Conservation (phyloP, 768 basidiomycete genomes). For the Lentinula detonsa region DNA sequence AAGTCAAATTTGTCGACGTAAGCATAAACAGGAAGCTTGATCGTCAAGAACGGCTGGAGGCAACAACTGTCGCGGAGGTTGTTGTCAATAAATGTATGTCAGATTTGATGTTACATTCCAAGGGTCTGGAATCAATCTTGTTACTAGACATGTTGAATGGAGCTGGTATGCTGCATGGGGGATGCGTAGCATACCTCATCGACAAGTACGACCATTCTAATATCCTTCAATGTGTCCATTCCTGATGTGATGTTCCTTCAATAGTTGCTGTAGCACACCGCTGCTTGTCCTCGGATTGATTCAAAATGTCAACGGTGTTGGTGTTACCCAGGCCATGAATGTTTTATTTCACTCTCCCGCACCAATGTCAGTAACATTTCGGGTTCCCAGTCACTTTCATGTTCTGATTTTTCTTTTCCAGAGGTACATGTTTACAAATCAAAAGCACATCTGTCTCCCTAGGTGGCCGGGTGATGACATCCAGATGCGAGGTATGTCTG, state of each 20-base stretch:
- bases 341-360: conserved; percentile 67
- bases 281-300: conserved; percentile 61
- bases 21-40: conserved; percentile 41
- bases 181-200: conserved; percentile 62
- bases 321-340: conserved; percentile 69
- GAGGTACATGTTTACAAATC: conserved; percentile 55
- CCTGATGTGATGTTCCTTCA: not conserved
- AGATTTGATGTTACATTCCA: not conserved
- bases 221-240: not conserved
- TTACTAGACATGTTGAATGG: conserved; percentile 65
- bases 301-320: conserved; percentile 60
- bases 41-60: conserved; percentile 49
- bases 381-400: not conserved
- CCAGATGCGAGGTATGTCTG: conserved; percentile 58
- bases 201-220: conserved; percentile 48
- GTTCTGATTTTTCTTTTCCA: conserved; percentile 16
- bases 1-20: conserved; percentile 57
- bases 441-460: conserved; percentile 59
- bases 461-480: conserved; percentile 65
- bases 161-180: conserved; percentile 66
- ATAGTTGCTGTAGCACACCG: conserved; percentile 61
- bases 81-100: conserved; percentile 53
- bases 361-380: conserved; percentile 37
- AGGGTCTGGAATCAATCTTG: not conserved
- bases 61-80: conserved; percentile 56